Base-by-base conservation (phyloP, 148 eudicot species). In the Euryodendron excelsum region DNA sequence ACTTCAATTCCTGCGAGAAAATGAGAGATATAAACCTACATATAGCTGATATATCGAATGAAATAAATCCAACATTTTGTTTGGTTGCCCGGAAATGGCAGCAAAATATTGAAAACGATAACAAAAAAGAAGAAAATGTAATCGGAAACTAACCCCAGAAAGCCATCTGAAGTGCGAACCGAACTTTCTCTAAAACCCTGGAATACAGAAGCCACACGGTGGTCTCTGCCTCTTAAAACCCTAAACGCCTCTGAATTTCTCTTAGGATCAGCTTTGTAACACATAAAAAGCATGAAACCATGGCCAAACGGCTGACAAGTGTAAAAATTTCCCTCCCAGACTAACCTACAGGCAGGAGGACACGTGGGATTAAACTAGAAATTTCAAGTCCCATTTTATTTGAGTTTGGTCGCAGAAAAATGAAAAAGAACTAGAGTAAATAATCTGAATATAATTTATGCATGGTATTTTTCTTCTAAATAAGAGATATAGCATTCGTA, bases 1-100 rank as follows among this genome's bases (percentile, higher is more conserved):
- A 90, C 84, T 80, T 90, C 90, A 74, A 87, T 72, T 41, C 94
- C 94, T 90, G 84, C 39, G 50, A 11, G 39, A 71, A 78, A 65
- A 1, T 11, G 13, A 53, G 15, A 68, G 5, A 62, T 23, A 23
- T 12, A 64, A 25, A 69, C n/a, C 13, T 0, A 30, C 17, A 72
- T 25, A 67, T 58, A 4, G 20, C 1, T 18, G n/a, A 45, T 21
- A 73, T 39, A 58, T 10, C 52, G 8, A 55, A 25, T 27, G 56
- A 31, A 67, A 53, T 31, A 76, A 59, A 2, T 2, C 5, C 34
- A 30, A 72, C 13, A n/a, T 14, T 2, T 28, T 20, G 41, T 41
- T 66, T 31, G 60, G 58, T 10, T 30, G 23, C 37, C 7, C 15
- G 15, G 30, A 37, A 53, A 78, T n/a, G n/a, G n/a, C 36, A 9